phyloP scores from a whole-genome alignment of 257 asterid genomes.

The Thymus quinquecostatus region DNA sequence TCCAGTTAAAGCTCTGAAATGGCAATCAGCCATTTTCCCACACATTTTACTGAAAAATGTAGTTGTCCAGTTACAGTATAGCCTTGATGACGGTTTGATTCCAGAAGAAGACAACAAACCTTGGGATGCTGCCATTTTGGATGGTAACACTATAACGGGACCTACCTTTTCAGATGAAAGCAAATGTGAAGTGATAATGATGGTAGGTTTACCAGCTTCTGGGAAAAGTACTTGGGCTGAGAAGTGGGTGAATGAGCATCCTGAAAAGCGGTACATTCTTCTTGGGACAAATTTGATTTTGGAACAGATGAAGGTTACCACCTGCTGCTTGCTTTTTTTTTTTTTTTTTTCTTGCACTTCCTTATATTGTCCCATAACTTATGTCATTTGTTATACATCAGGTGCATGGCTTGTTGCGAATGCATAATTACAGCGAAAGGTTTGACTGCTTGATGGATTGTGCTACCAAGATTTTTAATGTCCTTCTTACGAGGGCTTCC shows the following conservation, averaged over 20 bases:
- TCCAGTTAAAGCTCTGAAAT: slow-evolving; percentile 31
- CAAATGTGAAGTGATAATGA: slow-evolving; percentile 61
- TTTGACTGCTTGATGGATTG: slow-evolving; percentile 53
- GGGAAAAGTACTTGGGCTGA: slow-evolving; percentile 80
- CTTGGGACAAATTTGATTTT: slow-evolving; percentile 59
- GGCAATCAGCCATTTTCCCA: slow-evolving; percentile 61
- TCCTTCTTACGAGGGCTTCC: slow-evolving; percentile 64
- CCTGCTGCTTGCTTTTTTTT: not conserved
- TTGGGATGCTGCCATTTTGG: slow-evolving; percentile 53
- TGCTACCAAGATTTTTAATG: slow-evolving; percentile 57
- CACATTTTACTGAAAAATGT: slow-evolving; percentile 67
- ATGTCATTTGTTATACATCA: slow-evolving; percentile 24
- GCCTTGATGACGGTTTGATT: slow-evolving; percentile 51
- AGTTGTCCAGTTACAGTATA: slow-evolving; percentile 54
- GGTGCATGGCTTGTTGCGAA: slow-evolving; percentile 58
- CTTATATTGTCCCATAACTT: not conserved
- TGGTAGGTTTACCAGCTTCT: slow-evolving; percentile 74
- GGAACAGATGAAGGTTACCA: slow-evolving; percentile 64
- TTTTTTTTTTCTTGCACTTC: not conserved
- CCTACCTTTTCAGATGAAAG: slow-evolving; percentile 40
- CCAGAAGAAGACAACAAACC: slow-evolving; percentile 56
- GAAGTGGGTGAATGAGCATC: slow-evolving; percentile 51
- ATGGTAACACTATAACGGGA: slow-evolving; percentile 47
- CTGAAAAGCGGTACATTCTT: slow-evolving; percentile 62
- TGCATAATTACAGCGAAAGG: slow-evolving; percentile 42